A percentile compares a stretch with the other conserved stretches of the same genome.
Conservation (phyloP, 768 basidiomycete species). For the Pleurotus eryngii region DNA sequence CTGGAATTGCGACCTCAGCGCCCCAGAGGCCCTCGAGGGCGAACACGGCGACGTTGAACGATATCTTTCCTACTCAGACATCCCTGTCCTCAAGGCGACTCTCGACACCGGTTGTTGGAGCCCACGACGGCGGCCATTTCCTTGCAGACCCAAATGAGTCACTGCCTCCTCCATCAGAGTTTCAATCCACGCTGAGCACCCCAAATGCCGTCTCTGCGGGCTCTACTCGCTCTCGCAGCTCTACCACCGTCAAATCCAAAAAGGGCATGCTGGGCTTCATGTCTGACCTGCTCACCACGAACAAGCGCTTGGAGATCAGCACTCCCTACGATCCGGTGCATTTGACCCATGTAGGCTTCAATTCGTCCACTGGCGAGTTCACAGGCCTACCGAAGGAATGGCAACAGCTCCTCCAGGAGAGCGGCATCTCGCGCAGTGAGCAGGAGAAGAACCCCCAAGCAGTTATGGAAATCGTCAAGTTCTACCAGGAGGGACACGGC, state of each 20-base stretch:
- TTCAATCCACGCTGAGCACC: conserved; percentile 24
- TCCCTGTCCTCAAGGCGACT: conserved; percentile 46
- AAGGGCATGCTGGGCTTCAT: conserved; percentile 79
- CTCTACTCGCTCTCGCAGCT: conserved; percentile 41
- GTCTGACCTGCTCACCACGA: conserved; percentile 61
- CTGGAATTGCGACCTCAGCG: conserved; percentile 44
- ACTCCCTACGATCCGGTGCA: conserved; percentile 99
- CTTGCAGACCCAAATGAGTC: conserved; percentile 44
- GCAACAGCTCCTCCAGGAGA: conserved; percentile 95
- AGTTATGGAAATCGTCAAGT: conserved; percentile 98
- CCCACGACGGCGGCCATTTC: conserved; percentile 36
- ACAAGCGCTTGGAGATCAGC: conserved; percentile 87
- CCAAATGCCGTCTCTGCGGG: conserved; percentile 17
- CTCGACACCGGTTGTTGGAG: conserved; percentile 40
- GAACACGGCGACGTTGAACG: conserved; percentile 79
- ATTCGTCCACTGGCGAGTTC: conserved; percentile 97
- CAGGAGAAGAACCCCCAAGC: conserved; percentile 98
- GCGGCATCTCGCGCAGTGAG: conserved; percentile 89
- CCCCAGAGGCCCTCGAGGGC: conserved; percentile 81
- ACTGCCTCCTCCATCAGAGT: conserved; percentile 28
- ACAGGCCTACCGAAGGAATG: conserved; percentile 98
- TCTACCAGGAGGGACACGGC: conserved; percentile 87
- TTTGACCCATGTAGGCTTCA: conserved; percentile 99
- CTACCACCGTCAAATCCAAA: conserved; percentile 44
- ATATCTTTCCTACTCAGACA: conserved; percentile 54